phyloP scores from a whole-genome alignment of 2,329 filamentous ascomycete genomes.

The Calonectria pauciramosa region DNA sequence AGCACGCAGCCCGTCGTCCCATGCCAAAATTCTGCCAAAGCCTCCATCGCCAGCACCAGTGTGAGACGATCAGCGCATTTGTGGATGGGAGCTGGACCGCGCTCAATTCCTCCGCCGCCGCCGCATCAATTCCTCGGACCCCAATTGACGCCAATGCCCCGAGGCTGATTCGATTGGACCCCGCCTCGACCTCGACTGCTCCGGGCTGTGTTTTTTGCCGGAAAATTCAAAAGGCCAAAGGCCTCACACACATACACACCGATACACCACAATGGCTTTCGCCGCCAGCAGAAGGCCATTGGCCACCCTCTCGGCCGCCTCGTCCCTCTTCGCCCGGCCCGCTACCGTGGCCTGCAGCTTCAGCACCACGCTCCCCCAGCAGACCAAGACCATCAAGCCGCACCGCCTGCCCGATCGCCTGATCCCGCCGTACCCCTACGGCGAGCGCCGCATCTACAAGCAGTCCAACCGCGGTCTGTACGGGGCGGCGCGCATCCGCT shows the following conservation, averaged over 20 bases:
- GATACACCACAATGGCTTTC: constrained; percentile 37
- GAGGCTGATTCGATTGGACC: constrained; percentile 16
- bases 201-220: neutral
- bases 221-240: neutral
- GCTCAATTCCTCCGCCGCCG: constrained; percentile 17
- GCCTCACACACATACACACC: neutral
- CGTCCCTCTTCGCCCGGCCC: constrained; percentile 26
- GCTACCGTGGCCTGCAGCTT: constrained; percentile 46
- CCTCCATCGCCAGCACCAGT: constrained; percentile 3
- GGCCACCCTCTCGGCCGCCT: constrained; percentile 34
- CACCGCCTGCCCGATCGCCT: constrained; percentile 61
- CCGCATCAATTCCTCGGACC: constrained; percentile 14
- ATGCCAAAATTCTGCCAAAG: constrained; percentile 42
- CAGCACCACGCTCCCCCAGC: constrained; percentile 52
- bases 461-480: constrained; percentile 84
- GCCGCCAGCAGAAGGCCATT: constrained; percentile 38
- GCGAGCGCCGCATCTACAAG: constrained; percentile 79
- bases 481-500: constrained; percentile 78
- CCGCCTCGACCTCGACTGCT: neutral
- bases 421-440: constrained; percentile 81
- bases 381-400: constrained; percentile 58
- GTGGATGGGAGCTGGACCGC: constrained; percentile 33
- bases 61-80: constrained; percentile 39
- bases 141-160: constrained; percentile 44
- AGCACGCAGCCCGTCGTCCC: constrained; percentile 10